Base-by-base conservation (phyloP, 768 basidiomycete genomes). In the Pleurotus salmoneostramineus region DNA sequence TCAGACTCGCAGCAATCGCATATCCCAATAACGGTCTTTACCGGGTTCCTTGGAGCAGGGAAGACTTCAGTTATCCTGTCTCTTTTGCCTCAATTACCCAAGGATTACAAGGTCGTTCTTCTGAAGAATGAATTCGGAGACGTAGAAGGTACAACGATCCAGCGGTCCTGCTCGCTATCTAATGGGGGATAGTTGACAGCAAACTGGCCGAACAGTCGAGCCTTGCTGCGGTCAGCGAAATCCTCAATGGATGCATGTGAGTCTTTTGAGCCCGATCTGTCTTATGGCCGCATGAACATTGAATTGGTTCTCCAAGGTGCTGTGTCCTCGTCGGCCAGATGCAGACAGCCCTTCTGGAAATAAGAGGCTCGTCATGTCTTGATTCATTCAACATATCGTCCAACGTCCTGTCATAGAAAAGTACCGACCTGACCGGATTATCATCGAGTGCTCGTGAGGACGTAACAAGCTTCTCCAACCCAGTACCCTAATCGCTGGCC, bases 101-200 rank as follows among this genome's bases (percentile, higher is more conserved):
- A 84, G 55, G 88, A 91, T 65, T 95, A 95, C 79, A 91, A 85
- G 65, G 89, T 91, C 34, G 93, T 95, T 5, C 74, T 98, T 40
- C 79, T 98, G 61, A 98, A 98, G 77, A 98, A 98, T 74, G 95
- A 98, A 70, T 97, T 93, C 65, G 95, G 95, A 14, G 94, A 98
- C 74, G 81, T 96, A 10, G 84, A 95, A 82, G 92, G 92, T 89
- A 36, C 32, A 70, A 52, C 17, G 6, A 12, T 17, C 11, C 15
- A 15, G 32, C 17, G 8, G 21, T 36, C 14, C 6, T 37, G 12
- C 10, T 37, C 21, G 21, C 21, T 15, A 10, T n/a, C 21, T 14
- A 40, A 5, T 35, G 31, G 42, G n/a, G 37, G 10, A 17, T 17
- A 91, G 95, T 98, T 50, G 95, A 98, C 67, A 95, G 93, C 63